Evolutionary conservation across 164 flowering plant species (phyloP).

Genomic region (Aristolochia californica): DNA sequence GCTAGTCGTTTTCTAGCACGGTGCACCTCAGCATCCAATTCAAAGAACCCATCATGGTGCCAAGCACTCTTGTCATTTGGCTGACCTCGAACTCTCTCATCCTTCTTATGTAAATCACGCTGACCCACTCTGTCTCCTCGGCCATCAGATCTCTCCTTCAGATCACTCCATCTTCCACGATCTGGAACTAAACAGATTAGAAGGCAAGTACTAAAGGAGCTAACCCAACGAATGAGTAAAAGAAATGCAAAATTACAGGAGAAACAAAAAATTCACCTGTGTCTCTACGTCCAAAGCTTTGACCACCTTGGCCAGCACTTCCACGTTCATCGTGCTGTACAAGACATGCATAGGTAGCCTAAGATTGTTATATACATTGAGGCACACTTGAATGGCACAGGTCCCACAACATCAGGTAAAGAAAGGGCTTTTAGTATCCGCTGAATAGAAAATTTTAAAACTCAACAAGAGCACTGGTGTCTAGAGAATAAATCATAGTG

Average conservation of each 20-base stretch:
- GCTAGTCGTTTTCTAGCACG: conserved; percentile 71
- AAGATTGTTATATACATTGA: conserved; percentile 46
- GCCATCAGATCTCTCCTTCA: conserved; percentile 29
- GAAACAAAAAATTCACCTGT: conserved; percentile 28
- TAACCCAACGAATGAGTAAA: not conserved
- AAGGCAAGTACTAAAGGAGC: not conserved
- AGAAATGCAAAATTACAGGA: conserved; percentile 1
- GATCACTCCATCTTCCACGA: conserved; percentile 45
- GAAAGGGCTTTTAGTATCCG: conserved; percentile 17
- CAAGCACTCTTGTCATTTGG: conserved; percentile 29
- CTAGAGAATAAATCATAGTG: too few relatives aligned
- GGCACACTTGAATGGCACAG: conserved; percentile 31
- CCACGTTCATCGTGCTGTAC: conserved; percentile 89
- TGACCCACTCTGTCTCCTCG: conserved; percentile 18
- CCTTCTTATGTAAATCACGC: conserved; percentile 23
- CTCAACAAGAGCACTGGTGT: too few relatives aligned
- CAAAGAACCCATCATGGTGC: conserved; percentile 64
- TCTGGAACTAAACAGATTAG: conserved; percentile 18
- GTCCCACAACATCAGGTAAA: conserved; percentile 34
- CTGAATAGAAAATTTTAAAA: conserved; percentile 16
- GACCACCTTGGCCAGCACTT: conserved; percentile 59
- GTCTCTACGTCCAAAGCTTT: conserved; percentile 34
- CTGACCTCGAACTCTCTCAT: conserved; percentile 29
- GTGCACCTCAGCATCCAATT: conserved; percentile 41
- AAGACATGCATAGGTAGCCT: conserved; percentile 73